Conservation (phyloP, 495 filamentous ascomycete genomes). For the Margaritispora aquatica region DNA sequence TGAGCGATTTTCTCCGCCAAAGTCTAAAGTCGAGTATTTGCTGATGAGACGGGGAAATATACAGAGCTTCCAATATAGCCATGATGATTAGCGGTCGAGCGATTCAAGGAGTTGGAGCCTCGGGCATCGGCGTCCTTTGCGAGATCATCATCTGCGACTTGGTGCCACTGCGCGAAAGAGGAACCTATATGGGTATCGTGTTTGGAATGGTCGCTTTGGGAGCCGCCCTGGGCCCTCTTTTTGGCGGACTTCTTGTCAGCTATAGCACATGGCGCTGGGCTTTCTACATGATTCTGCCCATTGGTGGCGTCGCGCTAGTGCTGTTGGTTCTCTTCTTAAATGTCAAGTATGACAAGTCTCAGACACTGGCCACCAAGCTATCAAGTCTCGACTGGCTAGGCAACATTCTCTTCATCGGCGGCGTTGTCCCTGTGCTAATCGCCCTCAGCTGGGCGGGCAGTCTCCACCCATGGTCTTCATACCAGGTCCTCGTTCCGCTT, state of each 20-base stretch:
- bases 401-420: slow-evolving; percentile 42
- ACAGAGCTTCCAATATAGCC: too few species aligned
- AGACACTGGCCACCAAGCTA: slow-evolving; percentile 37
- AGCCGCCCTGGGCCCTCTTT: slow-evolving; percentile 52
- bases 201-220: not conserved
- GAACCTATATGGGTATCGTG: not conserved
- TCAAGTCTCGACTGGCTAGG: slow-evolving; percentile 53
- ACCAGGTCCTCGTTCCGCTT: slow-evolving; percentile 50
- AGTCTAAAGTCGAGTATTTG: too few species aligned
- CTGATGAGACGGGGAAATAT: too few species aligned
- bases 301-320: slow-evolving; percentile 28
- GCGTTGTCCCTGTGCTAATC: slow-evolving; percentile 38
- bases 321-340: slow-evolving; percentile 31
- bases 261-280: slow-evolving; percentile 29
- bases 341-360: slow-evolving; percentile 15
- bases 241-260: slow-evolving; percentile 59
- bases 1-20: too few species aligned
- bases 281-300: slow-evolving; percentile 31
- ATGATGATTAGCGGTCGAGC: not conserved
- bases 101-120: not conserved
- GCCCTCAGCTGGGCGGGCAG: slow-evolving; percentile 45
- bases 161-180: not conserved
- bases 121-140: not conserved
- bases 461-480: slow-evolving; percentile 42
- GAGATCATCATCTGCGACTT: not conserved